Evolutionary conservation across 2,329 filamentous ascomycete species (phyloP).

Genomic region (Trichophyton mentagrophytes): DNA sequence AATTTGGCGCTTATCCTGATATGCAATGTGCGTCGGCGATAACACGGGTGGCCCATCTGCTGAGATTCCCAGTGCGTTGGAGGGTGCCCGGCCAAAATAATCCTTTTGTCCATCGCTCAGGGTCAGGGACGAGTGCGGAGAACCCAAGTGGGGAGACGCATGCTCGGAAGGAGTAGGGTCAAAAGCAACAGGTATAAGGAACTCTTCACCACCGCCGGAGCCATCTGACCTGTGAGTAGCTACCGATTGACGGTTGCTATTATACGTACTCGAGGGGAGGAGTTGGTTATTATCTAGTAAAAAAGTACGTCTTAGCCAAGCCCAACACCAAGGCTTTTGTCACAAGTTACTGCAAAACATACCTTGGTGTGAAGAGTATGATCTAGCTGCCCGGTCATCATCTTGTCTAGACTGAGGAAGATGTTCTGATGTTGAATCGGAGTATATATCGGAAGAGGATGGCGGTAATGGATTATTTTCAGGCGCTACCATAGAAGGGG

Average conservation of each 20-base stretch:
- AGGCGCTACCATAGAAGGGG: constrained; percentile 36
- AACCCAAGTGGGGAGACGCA: constrained; percentile 42
- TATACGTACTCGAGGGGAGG: constrained; percentile 63
- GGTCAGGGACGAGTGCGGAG: constrained; percentile 19
- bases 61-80: not conserved
- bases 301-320: not conserved
- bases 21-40: constrained; percentile 59
- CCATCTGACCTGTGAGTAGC: constrained; percentile 45
- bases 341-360: constrained; percentile 8
- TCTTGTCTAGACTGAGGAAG: constrained; percentile 16
- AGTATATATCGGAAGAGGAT: constrained; percentile 46
- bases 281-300: constrained; percentile 49
- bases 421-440: constrained; percentile 37
- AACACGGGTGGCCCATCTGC: constrained; percentile 2
- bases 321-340: not conserved
- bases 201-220: constrained; percentile 51
- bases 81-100: constrained; percentile 39
- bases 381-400: constrained; percentile 17
- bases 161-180: constrained; percentile 53
- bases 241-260: constrained; percentile 62
- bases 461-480: constrained; percentile 37
- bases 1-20: constrained; percentile 69
- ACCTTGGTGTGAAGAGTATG: constrained; percentile 23
- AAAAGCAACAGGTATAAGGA: constrained; percentile 63
- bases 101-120: constrained; percentile 37